Evolutionary conservation across 805 yeast genomes (phyloP).

Genomic region (Myxozyma kluyveri): DNA sequence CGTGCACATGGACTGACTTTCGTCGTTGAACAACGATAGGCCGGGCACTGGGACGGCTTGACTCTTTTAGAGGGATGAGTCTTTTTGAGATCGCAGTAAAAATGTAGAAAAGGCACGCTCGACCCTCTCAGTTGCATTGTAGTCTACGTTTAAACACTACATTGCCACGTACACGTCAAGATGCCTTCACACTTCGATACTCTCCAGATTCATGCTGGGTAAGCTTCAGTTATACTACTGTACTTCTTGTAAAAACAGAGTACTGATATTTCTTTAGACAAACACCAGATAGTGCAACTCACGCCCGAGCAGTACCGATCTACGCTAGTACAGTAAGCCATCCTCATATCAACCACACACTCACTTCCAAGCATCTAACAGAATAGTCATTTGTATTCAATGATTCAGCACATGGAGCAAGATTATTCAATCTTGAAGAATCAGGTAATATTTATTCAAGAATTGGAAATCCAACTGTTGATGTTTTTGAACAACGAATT

Average conservation of each 20-base stretch:
- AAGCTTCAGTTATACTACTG: not conserved
- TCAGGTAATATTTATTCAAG: slow-evolving; percentile 88
- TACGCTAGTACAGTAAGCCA: slow-evolving; percentile 66
- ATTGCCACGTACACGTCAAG: too few species aligned
- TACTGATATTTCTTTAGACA: too few species aligned
- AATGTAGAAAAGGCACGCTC: too few species aligned
- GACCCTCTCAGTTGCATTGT: too few species aligned
- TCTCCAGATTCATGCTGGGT: slow-evolving; percentile 89
- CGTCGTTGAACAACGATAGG: too few species aligned
- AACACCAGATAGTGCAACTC: slow-evolving; percentile 57
- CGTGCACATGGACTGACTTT: too few species aligned
- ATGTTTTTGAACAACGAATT: slow-evolving; percentile 84
- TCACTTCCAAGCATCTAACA: not conserved
- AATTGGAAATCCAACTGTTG: slow-evolving; percentile 88
- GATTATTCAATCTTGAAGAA: slow-evolving; percentile 77
- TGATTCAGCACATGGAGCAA: slow-evolving; percentile 88
- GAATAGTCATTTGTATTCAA: slow-evolving; percentile 73
- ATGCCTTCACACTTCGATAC: slow-evolving; percentile 67
- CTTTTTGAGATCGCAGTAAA: too few species aligned
- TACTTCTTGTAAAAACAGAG: not conserved
- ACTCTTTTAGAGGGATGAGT: too few species aligned
- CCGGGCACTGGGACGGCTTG: too few species aligned
- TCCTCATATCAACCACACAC: not conserved
- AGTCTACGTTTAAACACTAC: too few species aligned
- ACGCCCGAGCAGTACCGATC: slow-evolving; percentile 89